Base-by-base conservation (phyloP, 1,284 basidiomycete genomes). In the Volvariella surrecta region DNA sequence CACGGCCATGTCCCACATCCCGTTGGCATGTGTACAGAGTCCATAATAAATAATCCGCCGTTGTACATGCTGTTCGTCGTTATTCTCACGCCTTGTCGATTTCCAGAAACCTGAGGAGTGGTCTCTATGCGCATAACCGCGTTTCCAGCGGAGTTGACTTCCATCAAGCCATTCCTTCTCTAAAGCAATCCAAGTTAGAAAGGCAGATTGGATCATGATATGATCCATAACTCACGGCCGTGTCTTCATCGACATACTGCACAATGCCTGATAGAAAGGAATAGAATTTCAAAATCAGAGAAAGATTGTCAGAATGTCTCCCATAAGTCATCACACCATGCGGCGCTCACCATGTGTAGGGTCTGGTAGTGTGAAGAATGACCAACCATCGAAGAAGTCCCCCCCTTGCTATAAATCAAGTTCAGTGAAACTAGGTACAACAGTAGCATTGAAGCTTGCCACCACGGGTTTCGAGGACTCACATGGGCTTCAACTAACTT, bases 1-100 rank as follows among this genome's bases (percentile, higher is more conserved):
- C 49, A 78, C 76, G 84, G 85, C 84, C 90, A 93, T 7, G 81
- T 83, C 32, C 82, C 90, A 60, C 90, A 94, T 4, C 91, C 91
- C 1, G 81, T 82, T 1, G 90, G 90, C 83, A 93, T 91, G 61
- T 94, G 90, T n/a, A 80, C 70, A 11, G 88, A 74, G 59, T 93
- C 89, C 69, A 92, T 73, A 45, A 92, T 70, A 48, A 91, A 69
- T 32, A 92, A 68, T 13, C 79, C 87, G 37, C 77, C 74, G 37
- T 73, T 82, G 57, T 77, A 88, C 1, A 66, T 63, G 48, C 67
- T 59, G 40, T 80, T 66, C 0, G 84, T 82, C 43, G 79, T 78
- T 43, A 94, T 82, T 45, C 90, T 79, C 34, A 94, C 72, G 52
- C 83, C 82, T 59, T 80, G 74, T 46, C 92, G 76, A 40, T 73